Percentiles rank a stretch among this genome's conserved stretches.
Evolutionary conservation across 2,329 filamentous ascomycete genomes (phyloP).

Genomic region (Aphanoascus verrucosus): DNA sequence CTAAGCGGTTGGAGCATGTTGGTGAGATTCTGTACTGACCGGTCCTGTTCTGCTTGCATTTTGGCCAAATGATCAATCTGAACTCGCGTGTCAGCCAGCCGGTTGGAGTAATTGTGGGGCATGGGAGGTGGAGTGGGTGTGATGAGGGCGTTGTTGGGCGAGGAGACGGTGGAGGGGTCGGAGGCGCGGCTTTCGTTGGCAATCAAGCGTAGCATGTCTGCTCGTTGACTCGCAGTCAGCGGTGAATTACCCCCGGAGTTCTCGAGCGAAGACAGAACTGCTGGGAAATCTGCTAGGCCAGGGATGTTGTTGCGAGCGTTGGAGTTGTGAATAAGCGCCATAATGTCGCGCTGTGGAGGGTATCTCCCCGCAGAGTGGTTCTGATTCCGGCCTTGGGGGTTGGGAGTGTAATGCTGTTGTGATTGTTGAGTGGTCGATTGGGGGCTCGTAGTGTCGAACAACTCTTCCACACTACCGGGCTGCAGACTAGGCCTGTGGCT

Average conservation of each 20-base stretch:
- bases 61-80: slow-evolving; percentile 71
- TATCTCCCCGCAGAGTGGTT: slow-evolving; percentile 11
- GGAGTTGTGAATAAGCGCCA: slow-evolving; percentile 40
- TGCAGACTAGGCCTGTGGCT: slow-evolving; percentile 3
- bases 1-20: slow-evolving; percentile 67
- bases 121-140: slow-evolving; percentile 46
- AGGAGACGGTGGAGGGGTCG: slow-evolving; percentile 27
- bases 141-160: slow-evolving; percentile 47
- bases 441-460: slow-evolving; percentile 33
- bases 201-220: slow-evolving; percentile 39
- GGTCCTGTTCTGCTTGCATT: slow-evolving; percentile 67
- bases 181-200: slow-evolving; percentile 37
- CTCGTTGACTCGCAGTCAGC: slow-evolving; percentile 36
- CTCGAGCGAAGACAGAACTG: slow-evolving; percentile 37
- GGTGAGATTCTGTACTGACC: slow-evolving; percentile 63
- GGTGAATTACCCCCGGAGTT: slow-evolving; percentile 33
- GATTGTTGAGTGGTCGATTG: slow-evolving; percentile 8
- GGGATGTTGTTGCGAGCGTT: slow-evolving; percentile 35
- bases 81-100: slow-evolving; percentile 55
- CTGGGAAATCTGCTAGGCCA: slow-evolving; percentile 35
- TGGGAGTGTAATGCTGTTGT: slow-evolving; percentile 11
- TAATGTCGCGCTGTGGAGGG: slow-evolving; percentile 36
- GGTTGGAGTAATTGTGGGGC: slow-evolving; percentile 38
- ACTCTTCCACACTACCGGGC: slow-evolving; percentile 33
- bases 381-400: slow-evolving; percentile 14